phyloP scores from a whole-genome alignment of 2,329 filamentous ascomycete genomes.

The Calonectria pauciramosa region DNA sequence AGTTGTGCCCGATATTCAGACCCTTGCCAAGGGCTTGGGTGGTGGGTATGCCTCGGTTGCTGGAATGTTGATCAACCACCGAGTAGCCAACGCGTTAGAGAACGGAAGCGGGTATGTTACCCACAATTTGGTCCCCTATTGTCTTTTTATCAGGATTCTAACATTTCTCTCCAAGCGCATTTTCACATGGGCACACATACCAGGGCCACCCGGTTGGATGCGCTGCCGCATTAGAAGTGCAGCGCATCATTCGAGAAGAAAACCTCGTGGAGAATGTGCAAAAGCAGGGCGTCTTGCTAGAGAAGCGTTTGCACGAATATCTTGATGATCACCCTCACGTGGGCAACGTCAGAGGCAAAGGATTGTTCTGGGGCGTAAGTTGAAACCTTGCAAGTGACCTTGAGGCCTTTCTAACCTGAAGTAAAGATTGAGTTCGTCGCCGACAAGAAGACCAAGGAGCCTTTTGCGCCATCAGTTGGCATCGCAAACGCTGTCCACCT shows the following conservation, averaged over 20 bases:
- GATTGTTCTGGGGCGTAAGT: slow-evolving; percentile 36
- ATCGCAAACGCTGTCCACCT: neutral
- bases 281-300: slow-evolving; percentile 27
- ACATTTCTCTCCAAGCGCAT: slow-evolving; percentile 2
- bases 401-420: neutral
- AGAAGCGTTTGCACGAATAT: slow-evolving; percentile 35
- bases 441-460: slow-evolving; percentile 36
- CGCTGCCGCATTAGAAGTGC: slow-evolving; percentile 46
- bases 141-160: neutral
- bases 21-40: slow-evolving; percentile 75
- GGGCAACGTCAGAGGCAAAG: slow-evolving; percentile 39
- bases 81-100: slow-evolving; percentile 19
- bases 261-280: slow-evolving; percentile 39
- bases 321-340: slow-evolving; percentile 34
- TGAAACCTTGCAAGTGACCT: neutral
- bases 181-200: slow-evolving; percentile 32
- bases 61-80: slow-evolving; percentile 24
- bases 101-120: neutral
- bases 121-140: neutral
- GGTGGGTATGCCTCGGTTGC: slow-evolving; percentile 42
- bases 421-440: slow-evolving; percentile 34
- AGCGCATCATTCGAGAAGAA: slow-evolving; percentile 42
- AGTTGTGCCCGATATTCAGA: slow-evolving; percentile 72
- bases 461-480: slow-evolving; percentile 25
- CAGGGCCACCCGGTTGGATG: slow-evolving; percentile 45